Percentiles rank a stretch among this genome's conserved stretches.
Conservation (phyloP, 177 flowering plant species). For the Vitis hybrid region DNA sequence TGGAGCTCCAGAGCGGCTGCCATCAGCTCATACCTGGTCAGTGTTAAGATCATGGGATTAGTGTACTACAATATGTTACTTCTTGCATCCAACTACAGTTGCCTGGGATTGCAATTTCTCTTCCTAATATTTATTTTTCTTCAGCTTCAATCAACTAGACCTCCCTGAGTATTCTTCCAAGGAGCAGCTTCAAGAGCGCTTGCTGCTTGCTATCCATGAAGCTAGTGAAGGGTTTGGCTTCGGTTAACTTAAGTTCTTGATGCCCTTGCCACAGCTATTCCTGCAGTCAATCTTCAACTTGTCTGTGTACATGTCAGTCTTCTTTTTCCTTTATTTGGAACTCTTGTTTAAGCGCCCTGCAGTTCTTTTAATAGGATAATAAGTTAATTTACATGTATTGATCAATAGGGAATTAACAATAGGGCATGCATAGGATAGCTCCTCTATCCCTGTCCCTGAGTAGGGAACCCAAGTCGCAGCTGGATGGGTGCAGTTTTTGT, state of each 20-base stretch:
- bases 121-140: background rate
- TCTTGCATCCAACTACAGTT: background rate
- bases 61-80: background rate
- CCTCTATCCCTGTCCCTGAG: no score
- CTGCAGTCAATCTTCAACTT: no score
- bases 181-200: constrained; percentile 79
- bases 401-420: no score
- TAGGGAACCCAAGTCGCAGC: no score
- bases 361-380: no score
- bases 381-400: no score
- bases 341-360: no score
- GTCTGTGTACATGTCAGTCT: no score
- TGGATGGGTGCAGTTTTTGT: no score
- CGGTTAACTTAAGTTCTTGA: constrained; percentile 38
- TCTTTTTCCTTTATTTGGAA: no score
- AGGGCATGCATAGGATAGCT: no score
- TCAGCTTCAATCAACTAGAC: constrained; percentile 91
- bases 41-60: constrained; percentile 11
- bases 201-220: constrained; percentile 94
- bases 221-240: constrained; percentile 98
- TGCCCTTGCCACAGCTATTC: no score
- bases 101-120: background rate
- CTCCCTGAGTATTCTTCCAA: constrained; percentile 89
- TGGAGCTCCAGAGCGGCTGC: constrained; percentile 92
- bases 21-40: constrained; percentile 97